Evolutionary conservation across 345 rosid species (phyloP).

Genomic region (Diplotaxis tenuifolia): DNA sequence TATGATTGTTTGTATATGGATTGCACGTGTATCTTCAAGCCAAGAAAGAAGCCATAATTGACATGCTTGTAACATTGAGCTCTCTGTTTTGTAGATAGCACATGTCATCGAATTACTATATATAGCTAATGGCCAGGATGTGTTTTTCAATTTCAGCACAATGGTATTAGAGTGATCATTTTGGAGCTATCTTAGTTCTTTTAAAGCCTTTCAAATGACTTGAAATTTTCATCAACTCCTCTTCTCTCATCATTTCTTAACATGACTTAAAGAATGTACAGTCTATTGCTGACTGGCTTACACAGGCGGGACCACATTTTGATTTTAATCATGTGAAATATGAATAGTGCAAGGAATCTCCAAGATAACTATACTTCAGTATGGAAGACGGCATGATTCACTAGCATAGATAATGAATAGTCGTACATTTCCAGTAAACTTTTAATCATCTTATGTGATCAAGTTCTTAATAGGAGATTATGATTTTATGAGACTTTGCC

Average conservation of each 20-base stretch:
- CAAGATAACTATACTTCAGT: constrained; percentile 93
- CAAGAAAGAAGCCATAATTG: neutral
- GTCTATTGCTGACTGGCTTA: constrained; percentile 86
- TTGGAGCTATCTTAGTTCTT: constrained; percentile 65
- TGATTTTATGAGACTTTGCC: neutral
- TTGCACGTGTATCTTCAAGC: neutral
- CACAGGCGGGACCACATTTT: constrained; percentile 94
- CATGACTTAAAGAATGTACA: constrained; percentile 92
- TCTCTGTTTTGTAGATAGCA: constrained; percentile 61
- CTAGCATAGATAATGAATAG: constrained; percentile 11
- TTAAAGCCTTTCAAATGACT: constrained; percentile 27
- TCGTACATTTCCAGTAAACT: neutral
- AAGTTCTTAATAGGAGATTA: constrained; percentile 10
- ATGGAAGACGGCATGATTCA: constrained; percentile 69
- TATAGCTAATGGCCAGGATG: constrained; percentile 65
- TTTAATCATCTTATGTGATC: neutral
- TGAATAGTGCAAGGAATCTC: constrained; percentile 99
- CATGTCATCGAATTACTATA: constrained; percentile 86
- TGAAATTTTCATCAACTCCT: constrained; percentile 10
- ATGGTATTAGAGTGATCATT: constrained; percentile 67
- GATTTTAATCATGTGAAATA: constrained; percentile 85
- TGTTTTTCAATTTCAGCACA: constrained; percentile 91
- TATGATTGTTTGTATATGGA: neutral
- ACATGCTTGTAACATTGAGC: neutral
- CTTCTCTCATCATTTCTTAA: constrained; percentile 25